Base-by-base conservation (phyloP, 176 grass and related monocot genomes). In the Oryza glaberrima region DNA sequence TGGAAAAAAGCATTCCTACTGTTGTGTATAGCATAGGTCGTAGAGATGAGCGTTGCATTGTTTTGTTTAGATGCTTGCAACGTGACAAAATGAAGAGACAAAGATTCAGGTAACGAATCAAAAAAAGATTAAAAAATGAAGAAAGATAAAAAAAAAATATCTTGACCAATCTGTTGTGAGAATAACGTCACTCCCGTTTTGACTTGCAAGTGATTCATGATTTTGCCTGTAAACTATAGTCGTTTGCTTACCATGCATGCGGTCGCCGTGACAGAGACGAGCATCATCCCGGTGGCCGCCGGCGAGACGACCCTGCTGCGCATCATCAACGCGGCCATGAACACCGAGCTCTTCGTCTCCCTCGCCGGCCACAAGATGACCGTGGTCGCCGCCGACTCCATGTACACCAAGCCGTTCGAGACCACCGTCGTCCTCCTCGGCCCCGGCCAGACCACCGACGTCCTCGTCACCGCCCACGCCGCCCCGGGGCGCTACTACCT, bases 391-490 rank as follows among this genome's bases (percentile, higher is more conserved):
- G 88, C 90, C 14, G 96, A 99, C 86, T 91, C 96, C 35, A 52
- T 76, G 81, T 99, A 95, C 87, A 90, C 80, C 20, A 95, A 82
- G 83, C 93, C 96, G 10, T 94, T 92, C 84, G 72, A 77, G 8
- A 99, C 96, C 44, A 67, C 74, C 38, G 81, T 94, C 63, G 13
- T 99, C 72, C 70, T 95, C 49, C 75, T 99, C 11, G 91, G 83
- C 12, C 96, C 96, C 5, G 96, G 96, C 38, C 91, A 99, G 81
- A 99, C 96, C 81, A 92, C 93, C 22, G 96, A 98, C 75, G 96
- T 95, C 60, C 91, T 99, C 49, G 67, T 99, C 88, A 91, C 89
- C 47, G 81, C 93, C 63, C 82, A 92, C 84, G 88, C 86, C 19
- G 85, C 89, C 9, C 63, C 86, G 20, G 91, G 91, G n/a, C 90